A percentile compares a stretch with the other conserved stretches of the same genome.
These are phyloP conservation scores for Isoetes taiwanensis DNA, from an alignment of 75 land plant species.

Conservation along the genomic window DNA sequence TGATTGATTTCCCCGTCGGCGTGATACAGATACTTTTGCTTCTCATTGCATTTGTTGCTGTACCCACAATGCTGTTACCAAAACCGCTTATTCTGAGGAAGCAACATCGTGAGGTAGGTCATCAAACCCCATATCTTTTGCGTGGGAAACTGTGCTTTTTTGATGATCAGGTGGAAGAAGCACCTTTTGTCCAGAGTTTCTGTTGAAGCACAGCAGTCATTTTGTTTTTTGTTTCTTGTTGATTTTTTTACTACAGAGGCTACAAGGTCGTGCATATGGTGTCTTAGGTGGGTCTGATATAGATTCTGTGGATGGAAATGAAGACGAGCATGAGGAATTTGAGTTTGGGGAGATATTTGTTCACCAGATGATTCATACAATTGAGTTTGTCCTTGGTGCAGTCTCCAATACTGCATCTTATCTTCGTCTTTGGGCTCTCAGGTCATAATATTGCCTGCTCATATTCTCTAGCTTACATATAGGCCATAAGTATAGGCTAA, in stretches of 20 bases:
- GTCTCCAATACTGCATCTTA: slow-evolving; percentile 96
- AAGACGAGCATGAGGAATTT: slow-evolving; percentile 75
- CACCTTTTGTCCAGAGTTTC: too few relatives aligned
- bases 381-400: slow-evolving; percentile 90
- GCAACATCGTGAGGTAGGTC: slow-evolving; percentile 59
- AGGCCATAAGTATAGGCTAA: background rate
- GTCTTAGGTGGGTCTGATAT: slow-evolving; percentile 42
- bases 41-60: slow-evolving; percentile 67
- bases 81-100: slow-evolving; percentile 82
- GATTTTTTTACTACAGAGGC: slow-evolving; percentile 40
- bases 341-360: slow-evolving; percentile 90
- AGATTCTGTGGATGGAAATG: slow-evolving; percentile 48
- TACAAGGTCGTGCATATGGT: slow-evolving; percentile 61
- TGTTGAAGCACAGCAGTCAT: too few relatives aligned
- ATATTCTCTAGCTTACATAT: background rate
- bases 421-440: slow-evolving; percentile 91
- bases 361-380: slow-evolving; percentile 90
- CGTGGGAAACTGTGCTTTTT: background rate
- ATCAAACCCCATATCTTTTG: background rate
- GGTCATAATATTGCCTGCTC: slow-evolving; percentile 22
- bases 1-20: background rate
- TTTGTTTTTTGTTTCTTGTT: background rate
- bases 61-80: slow-evolving; percentile 98
- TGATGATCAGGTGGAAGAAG: background rate
- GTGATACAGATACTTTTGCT: slow-evolving; percentile 55